Evolutionary conservation across 768 basidiomycete genomes (phyloP).

Genomic region (Termitomyces sp.): DNA sequence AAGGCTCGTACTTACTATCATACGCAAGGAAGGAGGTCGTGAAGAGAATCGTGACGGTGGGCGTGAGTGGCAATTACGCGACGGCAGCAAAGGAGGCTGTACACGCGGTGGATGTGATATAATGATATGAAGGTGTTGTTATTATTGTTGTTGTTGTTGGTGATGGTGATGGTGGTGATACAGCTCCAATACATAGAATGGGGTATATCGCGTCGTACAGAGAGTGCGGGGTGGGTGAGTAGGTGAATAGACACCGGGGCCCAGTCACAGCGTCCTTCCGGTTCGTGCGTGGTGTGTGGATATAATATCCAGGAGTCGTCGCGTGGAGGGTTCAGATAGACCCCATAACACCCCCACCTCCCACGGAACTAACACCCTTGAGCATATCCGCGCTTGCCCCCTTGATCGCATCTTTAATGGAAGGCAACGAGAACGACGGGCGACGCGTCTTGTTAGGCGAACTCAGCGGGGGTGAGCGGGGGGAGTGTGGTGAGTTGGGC

Average conservation of each 20-base stretch:
- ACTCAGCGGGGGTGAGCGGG: conserved; percentile 3
- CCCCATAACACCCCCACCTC: conserved; percentile 12
- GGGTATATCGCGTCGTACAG: neutral
- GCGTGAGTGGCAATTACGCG: neutral
- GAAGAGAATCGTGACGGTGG: neutral
- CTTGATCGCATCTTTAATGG: conserved; percentile 18
- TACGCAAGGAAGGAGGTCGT: neutral
- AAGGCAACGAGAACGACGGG: conserved; percentile 18
- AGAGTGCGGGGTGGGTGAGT: neutral
- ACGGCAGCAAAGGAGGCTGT: neutral
- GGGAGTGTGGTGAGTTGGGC: neutral
- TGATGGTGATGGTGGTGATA: neutral
- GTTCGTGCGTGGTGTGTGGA: neutral
- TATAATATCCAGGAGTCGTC: neutral
- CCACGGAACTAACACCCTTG: conserved; percentile 18
- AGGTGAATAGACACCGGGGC: neutral
- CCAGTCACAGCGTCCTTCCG: neutral
- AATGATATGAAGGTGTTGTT: neutral
- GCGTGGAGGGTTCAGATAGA: neutral
- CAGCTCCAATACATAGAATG: neutral
- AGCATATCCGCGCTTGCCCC: conserved; percentile 18
- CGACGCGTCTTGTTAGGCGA: conserved; percentile 10
- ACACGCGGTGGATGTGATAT: neutral
- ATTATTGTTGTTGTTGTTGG: no score
- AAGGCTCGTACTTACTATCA: neutral